phyloP scores from a whole-genome alignment of 1,139 yeast genomes.

The Yamadazyma trypodendri region DNA sequence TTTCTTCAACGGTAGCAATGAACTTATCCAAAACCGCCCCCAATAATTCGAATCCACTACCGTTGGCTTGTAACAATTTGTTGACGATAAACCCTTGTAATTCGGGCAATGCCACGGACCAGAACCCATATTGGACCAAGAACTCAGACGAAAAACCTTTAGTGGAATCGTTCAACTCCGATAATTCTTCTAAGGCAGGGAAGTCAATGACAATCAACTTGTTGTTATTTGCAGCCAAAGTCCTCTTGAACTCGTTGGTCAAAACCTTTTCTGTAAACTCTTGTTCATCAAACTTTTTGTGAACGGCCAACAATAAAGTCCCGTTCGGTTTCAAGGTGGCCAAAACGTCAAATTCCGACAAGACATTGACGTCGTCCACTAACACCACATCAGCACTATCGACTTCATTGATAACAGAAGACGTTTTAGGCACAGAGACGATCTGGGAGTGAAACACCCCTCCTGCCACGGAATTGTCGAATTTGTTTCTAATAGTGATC shows the following conservation, averaged over 20 bases:
- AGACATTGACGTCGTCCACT: constrained; percentile 57
- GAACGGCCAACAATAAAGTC: constrained; percentile 35
- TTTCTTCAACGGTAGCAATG: constrained; percentile 50
- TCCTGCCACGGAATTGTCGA: constrained; percentile 68
- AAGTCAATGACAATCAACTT: constrained; percentile 57
- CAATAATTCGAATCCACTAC: constrained; percentile 77
- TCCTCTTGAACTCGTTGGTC: constrained; percentile 52
- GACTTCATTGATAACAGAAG: constrained; percentile 33
- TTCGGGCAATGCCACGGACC: constrained; percentile 68
- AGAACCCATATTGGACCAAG: constrained; percentile 77
- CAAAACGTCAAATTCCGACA: constrained; percentile 59
- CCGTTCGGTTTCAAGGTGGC: constrained; percentile 60
- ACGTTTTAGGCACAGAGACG: constrained; percentile 33
- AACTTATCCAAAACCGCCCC: constrained; percentile 80
- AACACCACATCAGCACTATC: constrained; percentile 64
- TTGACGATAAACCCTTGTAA: constrained; percentile 69
- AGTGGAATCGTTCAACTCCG: constrained; percentile 53
- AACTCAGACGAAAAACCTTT: constrained; percentile 75
- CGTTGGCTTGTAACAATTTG: constrained; percentile 77
- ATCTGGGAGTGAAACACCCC: constrained; percentile 83
- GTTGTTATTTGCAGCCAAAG: constrained; percentile 54
- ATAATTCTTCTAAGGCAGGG: constrained; percentile 55
- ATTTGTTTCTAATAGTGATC: constrained; percentile 61
- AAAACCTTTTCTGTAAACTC: constrained; percentile 48
- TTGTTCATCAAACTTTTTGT: constrained; percentile 35